A percentile compares a stretch with the other conserved stretches of the same genome.
Conservation (phyloP, 495 filamentous ascomycete genomes). For the Penicillium riverlandense region DNA sequence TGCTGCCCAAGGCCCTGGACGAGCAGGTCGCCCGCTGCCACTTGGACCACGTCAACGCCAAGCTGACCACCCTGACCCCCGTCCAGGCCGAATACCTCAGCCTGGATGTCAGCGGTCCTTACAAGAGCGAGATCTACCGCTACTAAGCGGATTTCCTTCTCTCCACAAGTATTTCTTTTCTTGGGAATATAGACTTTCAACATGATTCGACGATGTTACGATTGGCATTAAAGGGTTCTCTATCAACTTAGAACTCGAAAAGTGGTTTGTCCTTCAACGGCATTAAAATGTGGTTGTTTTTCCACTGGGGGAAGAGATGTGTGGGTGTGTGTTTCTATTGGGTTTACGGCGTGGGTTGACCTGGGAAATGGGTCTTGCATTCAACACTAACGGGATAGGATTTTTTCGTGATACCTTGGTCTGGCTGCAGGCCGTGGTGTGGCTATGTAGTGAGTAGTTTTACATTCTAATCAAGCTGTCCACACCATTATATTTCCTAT, state of each 20-base stretch:
- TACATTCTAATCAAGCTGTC: no score
- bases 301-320: conserved; percentile 26
- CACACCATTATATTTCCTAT: no score
- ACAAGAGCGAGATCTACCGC: conserved; percentile 76
- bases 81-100: conserved; percentile 94
- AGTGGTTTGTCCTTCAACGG: conserved; percentile 18
- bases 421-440: conserved; percentile 4
- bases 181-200: conserved; percentile 48
- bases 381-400: conserved; percentile 38
- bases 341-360: conserved; percentile 30
- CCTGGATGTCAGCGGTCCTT: conserved; percentile 76
- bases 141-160: conserved; percentile 41
- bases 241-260: conserved; percentile 45
- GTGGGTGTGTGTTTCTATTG: conserved; percentile 24
- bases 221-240: conserved; percentile 40
- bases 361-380: conserved; percentile 39
- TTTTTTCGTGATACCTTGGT: conserved; percentile 23
- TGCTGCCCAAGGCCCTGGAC: conserved; percentile 96
- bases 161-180: conserved; percentile 17
- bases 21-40: conserved; percentile 96
- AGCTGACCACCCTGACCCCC: conserved; percentile 75
- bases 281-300: conserved; percentile 3
- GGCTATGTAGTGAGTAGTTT: neutral
- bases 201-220: conserved; percentile 58
- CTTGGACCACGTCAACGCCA: conserved; percentile 88